These are phyloP conservation scores for Umbilicaria muhlenbergii DNA, from an alignment of 495 filamentous ascomycete genomes.

Conservation along the genomic window DNA sequence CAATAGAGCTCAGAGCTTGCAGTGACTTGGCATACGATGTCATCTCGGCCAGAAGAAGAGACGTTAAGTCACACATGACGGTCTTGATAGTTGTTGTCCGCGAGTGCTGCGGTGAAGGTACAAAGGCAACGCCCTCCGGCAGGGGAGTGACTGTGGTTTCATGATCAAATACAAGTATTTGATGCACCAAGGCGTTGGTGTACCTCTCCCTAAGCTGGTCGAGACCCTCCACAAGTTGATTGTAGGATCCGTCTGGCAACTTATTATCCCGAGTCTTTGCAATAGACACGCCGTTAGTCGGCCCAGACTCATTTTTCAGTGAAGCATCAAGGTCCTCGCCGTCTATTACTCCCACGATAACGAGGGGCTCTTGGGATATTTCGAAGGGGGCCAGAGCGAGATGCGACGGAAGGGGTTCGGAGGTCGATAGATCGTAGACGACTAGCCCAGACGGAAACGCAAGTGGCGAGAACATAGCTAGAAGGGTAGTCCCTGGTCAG, in stretches of 20 bases:
- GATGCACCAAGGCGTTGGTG: conserved; percentile 60
- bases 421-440: conserved; percentile 76
- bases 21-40: conserved; percentile 71
- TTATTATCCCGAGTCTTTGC: too few relatives aligned
- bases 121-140: conserved; percentile 41
- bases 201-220: conserved; percentile 55
- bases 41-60: conserved; percentile 71
- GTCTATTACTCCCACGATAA: conserved; percentile 67
- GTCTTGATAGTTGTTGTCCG: conserved; percentile 88
- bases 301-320: conserved; percentile 23
- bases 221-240: conserved; percentile 21
- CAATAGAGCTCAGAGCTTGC: conserved; percentile 62
- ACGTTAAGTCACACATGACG: conserved; percentile 82
- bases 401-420: conserved; percentile 61
- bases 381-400: conserved; percentile 73
- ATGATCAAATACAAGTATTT: conserved; percentile 67
- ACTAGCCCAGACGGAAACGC: conserved; percentile 82
- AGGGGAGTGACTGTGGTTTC: conserved; percentile 25
- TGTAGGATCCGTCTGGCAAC: too few relatives aligned
- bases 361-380: conserved; percentile 61
- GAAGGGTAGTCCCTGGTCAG: conserved; percentile 17
- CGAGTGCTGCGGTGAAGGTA: conserved; percentile 55
- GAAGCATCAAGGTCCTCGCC: conserved; percentile 38
- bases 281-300: conserved; percentile 4
- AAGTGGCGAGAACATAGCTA: conserved; percentile 90